Conservation (phyloP, 352 stramenopile genomes). For the Globisporangium carolinianum region DNA sequence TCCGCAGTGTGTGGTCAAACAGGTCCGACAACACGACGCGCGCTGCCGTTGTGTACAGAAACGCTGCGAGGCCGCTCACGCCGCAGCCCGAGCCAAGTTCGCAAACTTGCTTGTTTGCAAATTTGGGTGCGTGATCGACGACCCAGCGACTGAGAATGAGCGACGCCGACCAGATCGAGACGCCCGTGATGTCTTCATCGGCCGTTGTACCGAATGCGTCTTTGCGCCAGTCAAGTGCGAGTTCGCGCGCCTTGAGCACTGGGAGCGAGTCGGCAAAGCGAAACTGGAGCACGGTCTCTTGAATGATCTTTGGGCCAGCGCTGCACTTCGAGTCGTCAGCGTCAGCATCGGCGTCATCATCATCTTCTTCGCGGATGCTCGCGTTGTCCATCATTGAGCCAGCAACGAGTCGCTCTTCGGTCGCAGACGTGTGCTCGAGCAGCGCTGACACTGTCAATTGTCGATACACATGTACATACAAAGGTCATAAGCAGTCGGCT, state of each 20-base stretch:
- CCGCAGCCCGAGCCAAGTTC: conserved; percentile 80
- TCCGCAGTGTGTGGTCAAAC: conserved; percentile 77
- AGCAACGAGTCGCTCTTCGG: conserved; percentile 66
- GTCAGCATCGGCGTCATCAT: conserved; percentile 53
- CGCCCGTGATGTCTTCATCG: conserved; percentile 82
- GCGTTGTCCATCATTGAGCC: conserved; percentile 69
- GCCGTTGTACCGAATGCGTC: conserved; percentile 73
- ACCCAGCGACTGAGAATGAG: conserved; percentile 82
- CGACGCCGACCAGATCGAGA: conserved; percentile 86
- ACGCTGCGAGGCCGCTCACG: conserved; percentile 71
- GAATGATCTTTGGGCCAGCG: conserved; percentile 55
- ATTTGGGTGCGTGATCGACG: conserved; percentile 53
- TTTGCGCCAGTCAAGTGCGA: conserved; percentile 79
- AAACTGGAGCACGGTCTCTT: conserved; percentile 80
- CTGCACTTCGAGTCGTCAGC: conserved; percentile 11
- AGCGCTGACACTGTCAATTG: conserved; percentile 43
- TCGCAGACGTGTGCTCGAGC: conserved; percentile 71
- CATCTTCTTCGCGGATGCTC: conserved; percentile 56
- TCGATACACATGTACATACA: too few species aligned
- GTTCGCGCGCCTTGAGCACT: conserved; percentile 65
- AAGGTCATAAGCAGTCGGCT: too few species aligned
- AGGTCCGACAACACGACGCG: conserved; percentile 81
- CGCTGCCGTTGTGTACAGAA: conserved; percentile 70
- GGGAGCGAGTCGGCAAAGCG: conserved; percentile 50
- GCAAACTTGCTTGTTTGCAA: conserved; percentile 69